Evolutionary conservation across 176 grass and related monocot genomes (phyloP).

Genomic region (Cymbopogon citratus): DNA sequence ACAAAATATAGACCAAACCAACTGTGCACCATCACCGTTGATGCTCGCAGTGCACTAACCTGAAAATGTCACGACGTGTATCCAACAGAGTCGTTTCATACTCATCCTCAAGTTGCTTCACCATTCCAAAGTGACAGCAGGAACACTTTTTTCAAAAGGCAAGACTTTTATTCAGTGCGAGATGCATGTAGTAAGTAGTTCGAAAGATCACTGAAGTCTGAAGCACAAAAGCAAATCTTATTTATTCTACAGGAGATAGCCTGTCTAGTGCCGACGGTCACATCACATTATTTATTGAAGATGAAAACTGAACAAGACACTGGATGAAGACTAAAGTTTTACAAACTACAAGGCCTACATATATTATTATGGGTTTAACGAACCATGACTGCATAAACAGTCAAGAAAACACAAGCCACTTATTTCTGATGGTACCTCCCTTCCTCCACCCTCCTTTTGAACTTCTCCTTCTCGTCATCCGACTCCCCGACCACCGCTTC

Average conservation of each 20-base stretch:
- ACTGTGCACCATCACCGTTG: not conserved
- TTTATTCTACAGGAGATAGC: constrained; percentile 11
- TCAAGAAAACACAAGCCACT: not conserved
- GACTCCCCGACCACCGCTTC: constrained; percentile 56
- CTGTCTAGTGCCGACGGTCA: not conserved
- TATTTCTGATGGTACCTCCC: constrained; percentile 49
- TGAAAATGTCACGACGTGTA: not conserved
- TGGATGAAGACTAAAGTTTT: not conserved
- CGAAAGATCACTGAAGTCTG: not conserved
- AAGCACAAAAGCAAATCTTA: not conserved
- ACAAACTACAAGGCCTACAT: not conserved
- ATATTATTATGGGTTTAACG: too few species aligned
- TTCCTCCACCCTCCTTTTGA: constrained; percentile 62
- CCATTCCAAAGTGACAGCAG: not conserved
- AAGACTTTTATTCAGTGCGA: not conserved
- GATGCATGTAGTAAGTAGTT: not conserved
- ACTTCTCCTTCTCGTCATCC: constrained; percentile 48
- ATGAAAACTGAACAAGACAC: not conserved
- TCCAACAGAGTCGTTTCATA: not conserved
- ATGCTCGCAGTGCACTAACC: not conserved
- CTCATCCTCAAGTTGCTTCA: not conserved
- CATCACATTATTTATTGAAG: not conserved
- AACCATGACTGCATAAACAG: constrained; percentile 3
- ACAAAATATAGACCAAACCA: not conserved
- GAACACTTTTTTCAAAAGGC: not conserved